Evolutionary conservation across 345 rosid genomes (phyloP), one percentile per base, ranked within the genome.

Genomic region (Citrus australasica): DNA sequence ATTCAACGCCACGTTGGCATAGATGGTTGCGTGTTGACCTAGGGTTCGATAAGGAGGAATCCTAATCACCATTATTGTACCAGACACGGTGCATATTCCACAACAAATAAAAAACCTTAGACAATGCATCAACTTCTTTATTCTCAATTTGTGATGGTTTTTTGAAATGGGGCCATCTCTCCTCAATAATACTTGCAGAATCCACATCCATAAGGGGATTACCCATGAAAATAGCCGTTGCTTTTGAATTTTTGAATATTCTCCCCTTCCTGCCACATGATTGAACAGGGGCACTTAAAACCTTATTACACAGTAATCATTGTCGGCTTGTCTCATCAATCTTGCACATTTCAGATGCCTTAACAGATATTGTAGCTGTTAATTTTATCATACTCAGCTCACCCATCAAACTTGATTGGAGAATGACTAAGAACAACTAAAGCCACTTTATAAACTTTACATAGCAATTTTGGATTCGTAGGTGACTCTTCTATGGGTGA

Each of bases 21-120:
- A 68, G 81, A 82, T 82, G 81, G 81, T 78, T 61, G 80, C 86
- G 79, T 87, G 80, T 82, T 85, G 83, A 78, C 81, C 75, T 68
- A 69, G 53, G 80, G 78, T 81, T 80, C 27, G 87, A 88, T 88
- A 86, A 85, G 85, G 73, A 78, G 75, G 90, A 85, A 88, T 88
- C 88, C 32, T 73, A 79, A 83, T 85, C 85, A 78, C 73, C 82
- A 83, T 14, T 24, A 63, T 58, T 70, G 33, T 72, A 60, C 33
- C 78, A 71, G 75, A 84, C 79, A 79, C 9, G 72, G 38, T 79
- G 73, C 76, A 77, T 80, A 72, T 80, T 75, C 67, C 66, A 58
- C 69, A 1, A 37, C 42, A 51, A 2, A 16, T 53, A 53, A 38
- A 77, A 82, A 78, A 72, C 80, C 82, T 78, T 56, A 21, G 83